These are phyloP conservation scores for Fusarium nisikadoi DNA, from an alignment of 2,329 filamentous ascomycete species.

Conservation along the genomic window DNA sequence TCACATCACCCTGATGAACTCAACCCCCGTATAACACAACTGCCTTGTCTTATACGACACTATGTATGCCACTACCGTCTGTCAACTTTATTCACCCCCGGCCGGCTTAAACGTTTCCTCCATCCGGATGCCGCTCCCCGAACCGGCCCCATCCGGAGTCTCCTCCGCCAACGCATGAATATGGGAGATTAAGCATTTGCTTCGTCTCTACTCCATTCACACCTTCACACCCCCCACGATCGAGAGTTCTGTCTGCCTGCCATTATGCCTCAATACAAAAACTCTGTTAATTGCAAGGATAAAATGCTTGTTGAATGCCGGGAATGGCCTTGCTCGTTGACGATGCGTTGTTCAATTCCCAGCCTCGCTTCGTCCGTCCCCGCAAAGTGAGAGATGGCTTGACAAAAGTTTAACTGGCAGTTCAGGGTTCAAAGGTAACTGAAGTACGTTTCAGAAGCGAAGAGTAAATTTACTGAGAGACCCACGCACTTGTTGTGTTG, in stretches of 20 bases:
- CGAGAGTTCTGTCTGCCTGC: not conserved
- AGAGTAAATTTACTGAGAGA: slow-evolving; percentile 1
- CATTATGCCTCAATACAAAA: slow-evolving; percentile 10
- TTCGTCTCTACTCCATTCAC: slow-evolving; percentile 13
- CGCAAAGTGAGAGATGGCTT: not conserved
- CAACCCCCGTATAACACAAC: not conserved
- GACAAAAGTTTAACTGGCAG: not conserved
- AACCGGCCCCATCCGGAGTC: slow-evolving; percentile 34
- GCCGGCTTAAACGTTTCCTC: slow-evolving; percentile 13
- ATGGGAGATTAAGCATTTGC: slow-evolving; percentile 41
- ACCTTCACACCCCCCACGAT: slow-evolving; percentile 13
- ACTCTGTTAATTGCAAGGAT: slow-evolving; percentile 12
- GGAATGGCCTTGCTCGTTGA: slow-evolving; percentile 18
- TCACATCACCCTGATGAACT: not conserved
- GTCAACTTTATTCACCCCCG: slow-evolving; percentile 12
- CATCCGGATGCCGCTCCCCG: slow-evolving; percentile 31
- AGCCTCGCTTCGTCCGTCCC: slow-evolving; percentile 20
- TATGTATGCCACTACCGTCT: not conserved
- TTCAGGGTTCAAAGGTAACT: not conserved
- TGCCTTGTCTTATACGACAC: not conserved
- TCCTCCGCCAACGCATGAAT: slow-evolving; percentile 40
- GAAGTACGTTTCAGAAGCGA: slow-evolving; percentile 3
- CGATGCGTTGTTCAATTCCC: slow-evolving; percentile 33
- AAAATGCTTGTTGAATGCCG: slow-evolving; percentile 20
- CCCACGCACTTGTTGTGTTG: slow-evolving; percentile 1